Evolutionary conservation across 805 yeast species (phyloP), one percentile per base, ranked within the genome.

Genomic region (Kuraishia cidri): DNA sequence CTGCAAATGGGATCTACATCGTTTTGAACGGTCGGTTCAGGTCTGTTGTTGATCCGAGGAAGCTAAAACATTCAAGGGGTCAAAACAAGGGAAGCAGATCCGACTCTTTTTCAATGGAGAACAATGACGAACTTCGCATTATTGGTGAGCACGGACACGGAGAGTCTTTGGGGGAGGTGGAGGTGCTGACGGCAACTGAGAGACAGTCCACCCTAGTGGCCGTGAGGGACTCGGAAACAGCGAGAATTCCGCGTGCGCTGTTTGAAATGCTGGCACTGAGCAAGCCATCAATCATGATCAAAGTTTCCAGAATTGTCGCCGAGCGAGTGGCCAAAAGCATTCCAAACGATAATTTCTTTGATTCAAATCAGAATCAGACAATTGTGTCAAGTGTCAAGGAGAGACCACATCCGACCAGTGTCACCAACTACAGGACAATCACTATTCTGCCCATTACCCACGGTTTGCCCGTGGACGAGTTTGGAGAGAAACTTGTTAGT

Each of bases 141-240:
- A 44, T 78, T 11, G 83, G 81, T 2, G 98, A 90, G 50, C 79
- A 75, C 47, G 95, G 97, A 2, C 95, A 87, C 52, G 97, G 97
- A 5, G 94, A 86, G 45, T 82, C 95, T 26, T 71, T 92, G 38
- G 98, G 97, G 3, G 97, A 90, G 55, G 80, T 92, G 6, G 98
- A 90, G 53, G 97, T 90, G 3, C 64, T 90, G 39, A 86, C 94
- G 0, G 86, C 86, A 9, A 69, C 80, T 8, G 68, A 76, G 36
- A 69, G 94, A 50, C 68, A 74, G 3, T 67, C 67, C 30, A 76
- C 88, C 0, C 69, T 82, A 41, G 75, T 85, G 25, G 95, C 97
- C 0, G 83, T 90, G 0, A 66, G 98, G 48, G 97, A 90, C 43
- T 82, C 97, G 0, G 98, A 92, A 54, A 65, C 90, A 19, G 97